A percentile compares a stretch with the other conserved stretches of the same genome.
Conservation (phyloP, 106 monocot species). For the Phalaenopsis equestris region DNA sequence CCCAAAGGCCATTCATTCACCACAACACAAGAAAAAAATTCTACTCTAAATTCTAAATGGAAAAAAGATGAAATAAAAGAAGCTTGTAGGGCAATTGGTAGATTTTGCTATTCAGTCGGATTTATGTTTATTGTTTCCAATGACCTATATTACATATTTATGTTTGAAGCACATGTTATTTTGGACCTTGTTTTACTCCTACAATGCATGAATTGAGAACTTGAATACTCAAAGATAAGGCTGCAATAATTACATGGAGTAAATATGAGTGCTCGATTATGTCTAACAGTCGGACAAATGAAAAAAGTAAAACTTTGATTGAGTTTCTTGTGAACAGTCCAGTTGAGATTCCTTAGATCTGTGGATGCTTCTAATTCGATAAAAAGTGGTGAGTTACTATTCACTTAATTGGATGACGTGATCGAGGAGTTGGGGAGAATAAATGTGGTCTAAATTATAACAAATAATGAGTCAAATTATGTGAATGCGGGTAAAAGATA, state of each 20-base stretch:
- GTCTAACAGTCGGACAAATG: not conserved
- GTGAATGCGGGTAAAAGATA: not conserved
- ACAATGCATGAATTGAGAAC: not conserved
- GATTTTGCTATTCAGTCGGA: no score
- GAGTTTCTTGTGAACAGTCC: not conserved
- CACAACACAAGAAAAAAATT: no score
- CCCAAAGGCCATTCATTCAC: no score
- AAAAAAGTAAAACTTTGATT: not conserved
- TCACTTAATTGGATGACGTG: not conserved
- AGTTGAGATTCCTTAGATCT: no score
- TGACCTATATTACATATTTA: not conserved
- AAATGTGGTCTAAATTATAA: constrained; percentile 6
- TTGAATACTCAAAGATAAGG: not conserved
- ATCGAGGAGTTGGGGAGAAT: not conserved
- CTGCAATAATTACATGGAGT: not conserved
- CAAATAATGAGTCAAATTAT: constrained; percentile 7
- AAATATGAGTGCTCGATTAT: not conserved
- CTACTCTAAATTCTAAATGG: no score
- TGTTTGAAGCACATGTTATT: not conserved
- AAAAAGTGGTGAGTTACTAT: not conserved
- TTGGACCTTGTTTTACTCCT: not conserved
- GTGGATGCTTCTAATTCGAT: not conserved
- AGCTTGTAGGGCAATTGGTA: no score
- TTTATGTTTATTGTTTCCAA: no score
- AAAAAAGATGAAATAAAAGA: no score